These are phyloP conservation scores for Daldinia grandis DNA, from an alignment of 495 filamentous ascomycete species.

Conservation along the genomic window DNA sequence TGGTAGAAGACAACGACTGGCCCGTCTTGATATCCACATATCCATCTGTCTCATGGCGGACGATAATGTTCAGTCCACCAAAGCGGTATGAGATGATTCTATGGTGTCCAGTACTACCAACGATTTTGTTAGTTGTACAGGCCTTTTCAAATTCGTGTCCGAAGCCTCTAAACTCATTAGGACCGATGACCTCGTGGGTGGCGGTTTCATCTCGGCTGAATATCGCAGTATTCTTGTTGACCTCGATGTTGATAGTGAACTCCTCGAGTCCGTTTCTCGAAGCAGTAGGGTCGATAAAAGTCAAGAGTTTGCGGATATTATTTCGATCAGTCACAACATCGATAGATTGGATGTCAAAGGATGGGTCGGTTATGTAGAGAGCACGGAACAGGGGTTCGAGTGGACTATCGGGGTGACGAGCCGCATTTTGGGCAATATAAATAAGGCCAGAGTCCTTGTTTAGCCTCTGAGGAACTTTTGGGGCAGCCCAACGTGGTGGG, in stretches of 20 bases:
- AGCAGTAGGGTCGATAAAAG: conserved; percentile 52
- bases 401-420: conserved; percentile 52
- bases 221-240: conserved; percentile 51
- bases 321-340: conserved; percentile 63
- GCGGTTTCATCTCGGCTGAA: conserved; percentile 52
- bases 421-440: conserved; percentile 56
- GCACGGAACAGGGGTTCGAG: conserved; percentile 63
- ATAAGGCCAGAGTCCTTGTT: conserved; percentile 51
- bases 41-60: conserved; percentile 60
- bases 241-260: conserved; percentile 59
- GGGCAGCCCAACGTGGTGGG: conserved; percentile 53
- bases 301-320: conserved; percentile 62
- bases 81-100: conserved; percentile 59
- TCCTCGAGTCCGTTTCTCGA: conserved; percentile 40
- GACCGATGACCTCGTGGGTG: conserved; percentile 43
- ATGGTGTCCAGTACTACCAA: conserved; percentile 57
- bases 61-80: conserved; percentile 53
- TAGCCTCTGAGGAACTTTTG: conserved; percentile 31
- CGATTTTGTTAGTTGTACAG: conserved; percentile 51
- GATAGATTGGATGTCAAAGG: conserved; percentile 51
- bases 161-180: conserved; percentile 53
- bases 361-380: conserved; percentile 53
- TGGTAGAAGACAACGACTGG: neutral
- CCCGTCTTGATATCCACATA: conserved; percentile 40
- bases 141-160: conserved; percentile 61